Evolutionary conservation across 805 yeast genomes (phyloP).

Genomic region (Candida hispaniensis): DNA sequence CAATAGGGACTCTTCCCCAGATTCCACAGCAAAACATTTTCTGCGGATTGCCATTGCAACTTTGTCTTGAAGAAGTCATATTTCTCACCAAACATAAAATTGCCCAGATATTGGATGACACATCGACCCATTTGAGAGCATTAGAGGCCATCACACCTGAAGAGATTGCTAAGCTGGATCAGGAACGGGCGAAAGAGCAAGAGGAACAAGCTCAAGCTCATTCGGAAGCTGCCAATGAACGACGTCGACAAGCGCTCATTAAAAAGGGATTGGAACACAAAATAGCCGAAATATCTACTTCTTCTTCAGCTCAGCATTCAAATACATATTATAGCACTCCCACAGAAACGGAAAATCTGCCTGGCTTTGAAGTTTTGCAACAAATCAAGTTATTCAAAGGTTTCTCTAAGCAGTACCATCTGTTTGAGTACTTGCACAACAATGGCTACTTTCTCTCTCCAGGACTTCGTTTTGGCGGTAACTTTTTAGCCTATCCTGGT

Average conservation of each 20-base stretch:
- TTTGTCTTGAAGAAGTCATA: slow-evolving; percentile 61
- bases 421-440: slow-evolving; percentile 35
- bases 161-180: slow-evolving; percentile 18
- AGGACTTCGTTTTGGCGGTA: slow-evolving; percentile 86
- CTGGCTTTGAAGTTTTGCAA: not conserved
- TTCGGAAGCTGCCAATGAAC: slow-evolving; percentile 18
- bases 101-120: slow-evolving; percentile 36
- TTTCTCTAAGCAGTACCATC: slow-evolving; percentile 25
- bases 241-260: slow-evolving; percentile 19
- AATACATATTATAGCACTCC: slow-evolving; percentile 4
- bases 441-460: slow-evolving; percentile 56
- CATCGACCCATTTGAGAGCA: slow-evolving; percentile 25
- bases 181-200: slow-evolving; percentile 18
- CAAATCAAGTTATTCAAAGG: slow-evolving; percentile 4
- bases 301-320: slow-evolving; percentile 2
- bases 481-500: slow-evolving; percentile 84
- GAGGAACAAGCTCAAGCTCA: slow-evolving; percentile 20
- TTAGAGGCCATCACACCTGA: slow-evolving; percentile 17
- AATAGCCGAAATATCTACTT: slow-evolving; percentile 1
- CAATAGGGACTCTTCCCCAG: slow-evolving; percentile 72
- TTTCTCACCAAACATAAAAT: slow-evolving; percentile 46
- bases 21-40: slow-evolving; percentile 94
- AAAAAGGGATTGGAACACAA: slow-evolving; percentile 17
- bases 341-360: slow-evolving; percentile 3
- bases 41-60: slow-evolving; percentile 68